phyloP scores from a whole-genome alignment of 176 grass and related monocot species.

The Oryza brachyantha region DNA sequence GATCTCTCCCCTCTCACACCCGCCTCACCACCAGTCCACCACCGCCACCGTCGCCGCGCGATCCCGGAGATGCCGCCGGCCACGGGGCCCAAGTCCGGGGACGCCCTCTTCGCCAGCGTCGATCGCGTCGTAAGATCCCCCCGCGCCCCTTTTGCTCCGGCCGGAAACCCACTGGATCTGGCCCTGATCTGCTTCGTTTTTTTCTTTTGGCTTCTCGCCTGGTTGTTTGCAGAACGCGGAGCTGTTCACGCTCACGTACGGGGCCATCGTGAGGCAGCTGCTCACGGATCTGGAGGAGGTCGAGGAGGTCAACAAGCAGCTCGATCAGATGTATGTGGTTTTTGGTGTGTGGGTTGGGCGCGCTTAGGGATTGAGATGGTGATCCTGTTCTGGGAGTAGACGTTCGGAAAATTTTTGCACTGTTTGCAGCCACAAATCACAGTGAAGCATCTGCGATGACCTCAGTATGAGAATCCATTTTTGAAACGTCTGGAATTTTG shows the following conservation, averaged over 20 bases:
- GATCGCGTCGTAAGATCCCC: constrained; percentile 78
- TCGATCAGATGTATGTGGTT: constrained; percentile 84
- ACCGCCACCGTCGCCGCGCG: no score
- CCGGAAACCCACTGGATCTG: no score
- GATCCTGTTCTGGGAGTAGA: background rate
- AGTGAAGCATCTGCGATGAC: background rate
- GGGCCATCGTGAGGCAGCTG: constrained; percentile 93
- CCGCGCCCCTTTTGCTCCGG: background rate
- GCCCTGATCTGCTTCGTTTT: background rate
- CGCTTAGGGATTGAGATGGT: background rate
- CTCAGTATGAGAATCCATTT: background rate
- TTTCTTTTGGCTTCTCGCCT: background rate
- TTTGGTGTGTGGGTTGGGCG: background rate
- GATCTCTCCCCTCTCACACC: background rate
- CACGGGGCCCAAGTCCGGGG: constrained; percentile 68
- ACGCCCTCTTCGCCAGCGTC: constrained; percentile 91
- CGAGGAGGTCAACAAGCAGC: constrained; percentile 99
- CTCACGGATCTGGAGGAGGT: constrained; percentile 98
- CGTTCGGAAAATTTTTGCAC: background rate
- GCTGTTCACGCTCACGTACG: constrained; percentile 96
- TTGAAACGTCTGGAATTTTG: background rate
- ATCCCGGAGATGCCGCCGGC: constrained; percentile 56
- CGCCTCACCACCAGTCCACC: background rate
- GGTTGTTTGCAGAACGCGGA: constrained; percentile 76
- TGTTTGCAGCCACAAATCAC: background rate